Base-by-base conservation (phyloP, 495 filamentous ascomycete genomes). In the Lineolata rhizophorae region DNA sequence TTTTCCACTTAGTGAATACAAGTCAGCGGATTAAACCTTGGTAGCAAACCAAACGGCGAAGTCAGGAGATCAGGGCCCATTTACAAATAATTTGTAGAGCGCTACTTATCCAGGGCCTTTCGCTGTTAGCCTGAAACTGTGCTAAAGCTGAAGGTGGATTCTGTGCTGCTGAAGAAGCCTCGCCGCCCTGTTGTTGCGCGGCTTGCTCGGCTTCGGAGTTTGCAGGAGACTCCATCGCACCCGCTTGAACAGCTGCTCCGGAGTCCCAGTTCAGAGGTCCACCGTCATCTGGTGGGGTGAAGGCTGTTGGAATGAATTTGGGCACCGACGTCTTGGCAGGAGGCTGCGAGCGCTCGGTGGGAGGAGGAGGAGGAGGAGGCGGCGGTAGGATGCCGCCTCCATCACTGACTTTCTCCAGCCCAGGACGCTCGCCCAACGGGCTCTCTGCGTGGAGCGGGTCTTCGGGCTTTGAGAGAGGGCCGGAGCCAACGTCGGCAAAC, bases 211-310 rank as follows among this genome's bases (percentile, higher is more conserved):
- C 35, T 24, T 51, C 48, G 19, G 40, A 40, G 16, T 21, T 40
- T 16, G 41, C 22, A 5, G 48, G 46, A 3, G 46, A 45, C 3
- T 47, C 42, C 20, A 42, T 34, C 2, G 41, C 44, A 13, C 31
- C 36, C 9, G 36, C 34, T 14, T 15, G 35, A 4, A 47, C 40
- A 19, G 45, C 38, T 20, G 45, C 36, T 18, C 43, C 32, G 6
- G 37, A 19, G 5, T 34, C 31, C 48, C 48, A 54, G 10, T 38
- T 34, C 12, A 42, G 20, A 6, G 37, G 34, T 1, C 43, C 45
- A 8, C 30, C 32, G 18, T 54, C 50, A 1, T 35, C 39, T 5
- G 50, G 50, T 10, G 50, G 50, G 8, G 50, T 54, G 24, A 49
- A 27, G n/a, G 33, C 42, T n/a, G 33, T 44, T 18, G 43, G 31